Conservation (phyloP, 2,329 filamentous ascomycete species). For the Trichoderma pleuroti region DNA sequence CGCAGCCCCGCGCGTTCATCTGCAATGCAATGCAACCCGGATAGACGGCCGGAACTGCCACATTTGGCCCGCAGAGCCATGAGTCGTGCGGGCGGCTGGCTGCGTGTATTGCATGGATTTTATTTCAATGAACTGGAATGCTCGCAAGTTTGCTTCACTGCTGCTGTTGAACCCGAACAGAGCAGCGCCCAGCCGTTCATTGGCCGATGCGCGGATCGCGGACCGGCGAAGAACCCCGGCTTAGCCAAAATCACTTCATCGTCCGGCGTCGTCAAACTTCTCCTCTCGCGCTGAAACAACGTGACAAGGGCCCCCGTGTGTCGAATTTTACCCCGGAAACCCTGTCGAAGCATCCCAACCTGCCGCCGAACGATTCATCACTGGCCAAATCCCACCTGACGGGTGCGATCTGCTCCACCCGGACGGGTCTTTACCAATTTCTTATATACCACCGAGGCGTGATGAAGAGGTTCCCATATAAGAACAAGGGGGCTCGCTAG, state of each 20-base stretch:
- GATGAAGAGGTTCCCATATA: neutral
- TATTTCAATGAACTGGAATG: too few relatives aligned
- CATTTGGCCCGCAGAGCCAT: neutral
- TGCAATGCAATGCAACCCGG: neutral
- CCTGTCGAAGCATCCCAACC: neutral
- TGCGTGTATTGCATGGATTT: neutral
- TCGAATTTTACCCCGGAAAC: neutral
- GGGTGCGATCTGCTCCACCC: neutral
- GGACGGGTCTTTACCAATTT: conserved; percentile 2
- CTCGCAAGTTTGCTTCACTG: neutral
- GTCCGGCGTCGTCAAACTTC: neutral
- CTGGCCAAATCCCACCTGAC: neutral
- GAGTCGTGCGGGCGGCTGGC: neutral
- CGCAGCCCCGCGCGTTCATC: neutral
- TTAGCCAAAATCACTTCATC: neutral
- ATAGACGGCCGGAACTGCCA: neutral
- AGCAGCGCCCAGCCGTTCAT: neutral
- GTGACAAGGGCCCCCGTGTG: neutral
- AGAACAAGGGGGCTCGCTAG: conserved; percentile 1
- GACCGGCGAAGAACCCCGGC: neutral
- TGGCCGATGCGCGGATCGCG: neutral
- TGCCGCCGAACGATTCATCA: neutral
- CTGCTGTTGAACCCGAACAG: neutral
- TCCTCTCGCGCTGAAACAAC: neutral
- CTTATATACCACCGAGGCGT: conserved; percentile 3